These are phyloP conservation scores for Isoetes engelmannii DNA, from an alignment of 83 land plant genomes.

Conservation along the genomic window DNA sequence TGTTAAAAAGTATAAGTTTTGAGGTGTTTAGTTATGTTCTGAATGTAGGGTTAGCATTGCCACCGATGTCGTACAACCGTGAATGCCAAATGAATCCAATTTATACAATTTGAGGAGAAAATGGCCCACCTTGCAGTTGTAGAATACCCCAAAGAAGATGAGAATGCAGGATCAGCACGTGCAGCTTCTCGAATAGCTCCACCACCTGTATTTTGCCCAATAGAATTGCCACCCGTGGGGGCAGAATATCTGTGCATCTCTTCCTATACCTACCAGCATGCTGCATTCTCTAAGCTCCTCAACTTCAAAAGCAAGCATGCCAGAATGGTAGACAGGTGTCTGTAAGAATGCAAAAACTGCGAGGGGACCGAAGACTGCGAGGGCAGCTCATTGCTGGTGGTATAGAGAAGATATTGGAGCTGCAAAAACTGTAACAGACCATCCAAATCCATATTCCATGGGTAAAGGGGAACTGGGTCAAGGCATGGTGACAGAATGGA, in stretches of 20 bases:
- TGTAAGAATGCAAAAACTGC: too few relatives aligned
- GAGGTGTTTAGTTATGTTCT: background rate
- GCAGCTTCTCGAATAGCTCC: conserved; percentile 43
- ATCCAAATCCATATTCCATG: too few relatives aligned
- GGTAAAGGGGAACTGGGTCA: too few relatives aligned
- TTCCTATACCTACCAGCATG: conserved; percentile 62
- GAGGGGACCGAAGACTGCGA: too few relatives aligned
- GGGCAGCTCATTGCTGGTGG: too few relatives aligned
- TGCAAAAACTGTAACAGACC: too few relatives aligned
- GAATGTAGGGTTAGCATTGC: background rate
- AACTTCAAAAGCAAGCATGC: background rate
- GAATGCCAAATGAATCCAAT: background rate
- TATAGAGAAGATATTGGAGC: too few relatives aligned
- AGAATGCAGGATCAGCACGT: conserved; percentile 46
- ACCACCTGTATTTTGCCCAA: conserved; percentile 41
- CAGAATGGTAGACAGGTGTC: too few relatives aligned
- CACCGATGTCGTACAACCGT: background rate
- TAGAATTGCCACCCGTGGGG: conserved; percentile 58
- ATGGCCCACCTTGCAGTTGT: conserved; percentile 10
- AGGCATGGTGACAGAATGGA: too few relatives aligned
- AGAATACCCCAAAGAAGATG: conserved; percentile 19
- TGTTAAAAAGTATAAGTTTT: conserved; percentile 1
- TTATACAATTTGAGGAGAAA: background rate
- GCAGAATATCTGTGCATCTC: conserved; percentile 85
- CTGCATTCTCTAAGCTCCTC: conserved; percentile 37